phyloP scores from a whole-genome alignment of 306 rosid genomes.

The Hylodesmum podocarpum region DNA sequence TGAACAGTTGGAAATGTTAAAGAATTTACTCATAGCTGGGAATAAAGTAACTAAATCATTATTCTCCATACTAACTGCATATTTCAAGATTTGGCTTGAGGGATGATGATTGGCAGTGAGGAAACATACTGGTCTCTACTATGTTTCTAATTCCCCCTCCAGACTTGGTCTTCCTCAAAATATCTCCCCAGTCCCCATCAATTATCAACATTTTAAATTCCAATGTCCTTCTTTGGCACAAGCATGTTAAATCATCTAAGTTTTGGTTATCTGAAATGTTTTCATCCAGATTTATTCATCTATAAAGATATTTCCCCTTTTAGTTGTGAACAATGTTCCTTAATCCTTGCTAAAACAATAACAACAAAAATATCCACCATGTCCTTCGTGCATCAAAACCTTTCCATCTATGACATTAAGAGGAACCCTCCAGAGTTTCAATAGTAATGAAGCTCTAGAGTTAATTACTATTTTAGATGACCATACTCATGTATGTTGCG shows the following conservation, averaged over 20 bases:
- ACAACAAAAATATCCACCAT: background rate
- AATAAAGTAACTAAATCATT: background rate
- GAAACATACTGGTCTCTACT: background rate
- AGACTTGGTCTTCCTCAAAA: background rate
- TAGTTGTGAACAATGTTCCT: background rate
- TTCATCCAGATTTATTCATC: background rate
- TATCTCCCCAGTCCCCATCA: too few relatives aligned
- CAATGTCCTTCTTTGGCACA: background rate
- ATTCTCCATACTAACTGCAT: background rate
- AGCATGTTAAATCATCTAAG: background rate
- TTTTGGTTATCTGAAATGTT: background rate
- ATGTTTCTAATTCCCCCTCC: background rate
- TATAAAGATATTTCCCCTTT: background rate
- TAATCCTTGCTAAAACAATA: background rate
- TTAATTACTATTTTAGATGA: background rate
- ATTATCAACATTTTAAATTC: background rate
- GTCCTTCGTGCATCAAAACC: background rate
- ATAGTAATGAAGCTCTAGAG: background rate
- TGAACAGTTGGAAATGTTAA: too few relatives aligned
- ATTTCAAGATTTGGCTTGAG: background rate
- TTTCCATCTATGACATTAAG: background rate
- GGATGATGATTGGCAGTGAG: background rate
- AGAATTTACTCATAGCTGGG: background rate
- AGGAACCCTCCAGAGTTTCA: background rate
- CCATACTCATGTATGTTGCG: background rate